Evolutionary conservation across 306 rosid species (phyloP), one percentile per base, ranked within the genome.

Genomic region (Alnus glutinosa): DNA sequence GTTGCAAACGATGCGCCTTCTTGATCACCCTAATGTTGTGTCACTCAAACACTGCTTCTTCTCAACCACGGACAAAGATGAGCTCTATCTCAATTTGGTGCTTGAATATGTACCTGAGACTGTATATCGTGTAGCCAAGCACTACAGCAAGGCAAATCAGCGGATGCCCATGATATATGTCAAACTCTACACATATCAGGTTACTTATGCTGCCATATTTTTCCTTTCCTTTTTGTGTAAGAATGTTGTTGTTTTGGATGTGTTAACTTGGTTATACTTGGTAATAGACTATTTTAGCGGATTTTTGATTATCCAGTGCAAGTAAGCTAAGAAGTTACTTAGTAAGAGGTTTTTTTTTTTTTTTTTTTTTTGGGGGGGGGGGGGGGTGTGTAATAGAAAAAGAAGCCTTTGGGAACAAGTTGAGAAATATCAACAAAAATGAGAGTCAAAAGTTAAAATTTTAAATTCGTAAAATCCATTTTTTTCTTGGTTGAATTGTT

Each of bases 1-100:
- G 79, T 69, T 90, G 89, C 95, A 90, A 80, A 90, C 92, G 42
- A 90, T 90, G 95, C 88, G 91, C 79, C 95, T 90, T 79, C 90
- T 90, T 62, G 92, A 90, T 78, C 92, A 90, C 80, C 95, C 91
- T 51, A 89, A 89, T 85, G 85, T 90, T 55, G 91, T 89, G 61
- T 86, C 95, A 15, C 90, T 90, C 80, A 90, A 90, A 39, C 95
- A 90, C 37, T 90, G 91, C 79, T 88, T 88, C 90, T 88, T 89
- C 82, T 90, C 92, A 2, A 87, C 95, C 48, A 85, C 92, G 23
- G 92, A 89, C 50, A 88, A 90, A 76, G 91, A 87, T 75, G 92
- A 88, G 84, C 92, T 90, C 52, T 90, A 90, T 85, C 92, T 90
- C 14, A 90, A 90, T 84, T 84, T 90, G 78, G 92, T 88, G n/a